Base-by-base conservation (phyloP, 2,329 filamentous ascomycete species). In the Plenodomus lindquistii region DNA sequence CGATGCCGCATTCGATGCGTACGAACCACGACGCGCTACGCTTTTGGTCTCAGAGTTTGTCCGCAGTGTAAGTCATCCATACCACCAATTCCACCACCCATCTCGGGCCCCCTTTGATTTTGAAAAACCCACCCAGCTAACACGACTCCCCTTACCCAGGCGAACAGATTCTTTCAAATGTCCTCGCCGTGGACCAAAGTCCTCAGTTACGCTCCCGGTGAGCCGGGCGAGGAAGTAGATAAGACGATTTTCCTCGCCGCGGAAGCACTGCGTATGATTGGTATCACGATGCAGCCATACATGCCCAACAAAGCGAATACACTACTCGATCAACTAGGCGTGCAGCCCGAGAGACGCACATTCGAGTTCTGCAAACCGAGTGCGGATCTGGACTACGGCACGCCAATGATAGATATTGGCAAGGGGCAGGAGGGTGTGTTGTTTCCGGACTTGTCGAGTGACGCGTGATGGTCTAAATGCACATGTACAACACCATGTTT, bases 261-360 rank as follows among this genome's bases (percentile, higher is more conserved):
- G 8, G 94, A 99, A 73, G 82, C 87, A 4, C 70, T 97, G 39
- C 87, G 94, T 31, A 83, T 97, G 19, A 78, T 80, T 0, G 90
- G 86, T 13, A 96, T 99, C 59, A 77, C 97, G 39, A 76, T 99
- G 37, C 92, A 96, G 71, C 91, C 94, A 1, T 89, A 92, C 65
- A 96, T 99, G 81, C 94, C 94, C 0, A 79, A 76, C 35, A 96
- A 95, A 71, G 82, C 90, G 39, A 73, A 74, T 10, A 76, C 83
- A 57, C 73, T 97, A 24, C 81, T 99, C 0, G 87, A 96, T 67
- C 81, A 87, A 63, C 76, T 99, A 8, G 87, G 88, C 1, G 91
- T 99, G 4, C 74, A 77, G 2, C 68, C 76, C 8, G 78, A 81
- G 9, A 82, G 81, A 43, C 81, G 93, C 47, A 81, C 77, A 0